Conservation (phyloP, 2,329 filamentous ascomycete genomes). For the Arthrinium puccinioides region DNA sequence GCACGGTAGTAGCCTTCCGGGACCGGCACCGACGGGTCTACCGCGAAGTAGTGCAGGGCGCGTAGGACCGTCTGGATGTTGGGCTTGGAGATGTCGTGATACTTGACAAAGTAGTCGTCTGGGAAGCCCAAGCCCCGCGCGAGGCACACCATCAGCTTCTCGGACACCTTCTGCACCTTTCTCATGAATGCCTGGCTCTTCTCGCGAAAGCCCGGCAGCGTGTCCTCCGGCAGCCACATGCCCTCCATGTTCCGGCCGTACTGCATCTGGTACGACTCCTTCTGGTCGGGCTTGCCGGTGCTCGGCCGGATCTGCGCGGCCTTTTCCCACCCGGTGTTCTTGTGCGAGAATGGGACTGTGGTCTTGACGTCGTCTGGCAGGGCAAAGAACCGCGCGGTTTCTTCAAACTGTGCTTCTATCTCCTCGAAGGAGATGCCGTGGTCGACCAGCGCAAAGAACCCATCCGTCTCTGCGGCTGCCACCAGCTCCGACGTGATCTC, state of each 20-base stretch:
- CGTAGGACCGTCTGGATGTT: slow-evolving; percentile 49
- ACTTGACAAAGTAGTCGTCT: slow-evolving; percentile 47
- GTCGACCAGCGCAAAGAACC: slow-evolving; percentile 52
- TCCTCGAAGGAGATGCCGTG: slow-evolving; percentile 43
- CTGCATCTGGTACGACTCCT: slow-evolving; percentile 57
- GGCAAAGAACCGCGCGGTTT: slow-evolving; percentile 45
- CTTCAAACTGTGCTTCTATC: slow-evolving; percentile 43
- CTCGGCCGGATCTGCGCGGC: slow-evolving; percentile 50
- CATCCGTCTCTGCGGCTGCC: slow-evolving; percentile 47
- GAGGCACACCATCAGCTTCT: slow-evolving; percentile 51
- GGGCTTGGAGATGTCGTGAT: slow-evolving; percentile 40
- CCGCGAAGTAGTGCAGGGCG: slow-evolving; percentile 49
- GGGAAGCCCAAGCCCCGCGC: slow-evolving; percentile 48
- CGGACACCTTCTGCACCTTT: slow-evolving; percentile 42
- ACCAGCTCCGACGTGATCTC: slow-evolving; percentile 45
- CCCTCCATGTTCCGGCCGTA: slow-evolving; percentile 47
- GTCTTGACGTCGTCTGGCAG: slow-evolving; percentile 44
- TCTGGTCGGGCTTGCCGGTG: slow-evolving; percentile 50
- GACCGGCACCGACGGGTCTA: slow-evolving; percentile 27
- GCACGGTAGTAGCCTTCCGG: slow-evolving; percentile 47
- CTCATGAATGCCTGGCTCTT: slow-evolving; percentile 45
- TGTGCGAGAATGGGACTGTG: slow-evolving; percentile 43
- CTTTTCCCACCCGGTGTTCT: slow-evolving; percentile 57
- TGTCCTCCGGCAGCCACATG: slow-evolving; percentile 41
- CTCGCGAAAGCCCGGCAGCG: slow-evolving; percentile 40